phyloP scores from a whole-genome alignment of 106 monocot genomes.

The Platanthera guangdongensis region DNA sequence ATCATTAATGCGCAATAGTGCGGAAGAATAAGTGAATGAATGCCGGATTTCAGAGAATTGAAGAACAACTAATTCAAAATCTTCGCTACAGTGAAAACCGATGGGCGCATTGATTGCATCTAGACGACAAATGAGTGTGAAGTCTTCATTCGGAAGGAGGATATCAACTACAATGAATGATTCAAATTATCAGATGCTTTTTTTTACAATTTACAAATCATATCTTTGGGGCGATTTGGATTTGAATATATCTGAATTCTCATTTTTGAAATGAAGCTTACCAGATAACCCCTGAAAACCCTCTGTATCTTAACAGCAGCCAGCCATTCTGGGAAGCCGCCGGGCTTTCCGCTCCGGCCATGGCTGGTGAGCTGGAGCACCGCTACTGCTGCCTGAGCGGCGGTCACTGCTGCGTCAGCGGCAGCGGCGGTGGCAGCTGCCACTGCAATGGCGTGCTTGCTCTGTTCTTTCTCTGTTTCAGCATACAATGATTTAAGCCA shows the following conservation, averaged over 20 bases:
- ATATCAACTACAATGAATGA: background rate
- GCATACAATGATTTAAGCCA: slow-evolving; percentile 55
- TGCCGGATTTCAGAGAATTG: background rate
- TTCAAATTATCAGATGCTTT: no score
- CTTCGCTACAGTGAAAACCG: background rate
- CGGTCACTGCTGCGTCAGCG: slow-evolving; percentile 75
- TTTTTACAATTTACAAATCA: background rate
- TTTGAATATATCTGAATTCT: background rate
- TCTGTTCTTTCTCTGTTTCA: slow-evolving; percentile 77
- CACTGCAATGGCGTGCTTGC: slow-evolving; percentile 81
- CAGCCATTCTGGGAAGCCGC: slow-evolving; percentile 21
- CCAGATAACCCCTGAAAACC: slow-evolving; percentile 76
- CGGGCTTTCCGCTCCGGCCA: slow-evolving; percentile 28
- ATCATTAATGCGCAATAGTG: background rate
- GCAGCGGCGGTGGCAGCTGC: slow-evolving; percentile 79
- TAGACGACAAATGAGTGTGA: background rate
- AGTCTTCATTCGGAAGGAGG: background rate
- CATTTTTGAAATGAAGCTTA: slow-evolving; percentile 11
- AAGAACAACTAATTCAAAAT: slow-evolving; percentile 1
- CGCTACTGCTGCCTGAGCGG: slow-evolving; percentile 71
- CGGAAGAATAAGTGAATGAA: background rate
- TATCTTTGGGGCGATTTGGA: background rate
- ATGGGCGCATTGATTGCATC: background rate
- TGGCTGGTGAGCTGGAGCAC: slow-evolving; percentile 74
- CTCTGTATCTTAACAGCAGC: slow-evolving; percentile 80